Base-by-base conservation (phyloP, 768 basidiomycete genomes). In the Boletellus ananiceps region DNA sequence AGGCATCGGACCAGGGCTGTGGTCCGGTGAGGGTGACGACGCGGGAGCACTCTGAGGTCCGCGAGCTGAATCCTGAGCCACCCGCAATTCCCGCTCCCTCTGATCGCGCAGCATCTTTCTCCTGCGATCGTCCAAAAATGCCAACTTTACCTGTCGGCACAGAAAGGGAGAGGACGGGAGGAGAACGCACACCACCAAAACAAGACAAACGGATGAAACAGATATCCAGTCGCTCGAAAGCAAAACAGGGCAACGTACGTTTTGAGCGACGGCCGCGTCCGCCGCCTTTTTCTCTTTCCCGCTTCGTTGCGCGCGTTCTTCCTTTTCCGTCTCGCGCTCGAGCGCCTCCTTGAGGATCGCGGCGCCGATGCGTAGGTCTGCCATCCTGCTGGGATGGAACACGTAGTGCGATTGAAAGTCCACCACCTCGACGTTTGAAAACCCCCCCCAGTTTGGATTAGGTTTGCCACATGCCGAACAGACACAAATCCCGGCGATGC, bases 61-160 rank as follows among this genome's bases (percentile, higher is more conserved):
- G n/a, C 8, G 49, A 5, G 46, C 61, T 3, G 58, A 65, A 34
- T 64, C 70, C 40, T 73, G 70, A 37, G 75, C 76, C 47, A 60
- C 70, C 38, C 80, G 69, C 43, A 63, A 69, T 51, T 79, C 70
- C 60, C 68, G 77, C 54, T 91, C 88, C 55, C 80, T 72, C 57
- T 84, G 71, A 50, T 88, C 81, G 8, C 65, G 67, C 50, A 77
- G 45, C 57, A 68, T 63, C 58, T 82, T 84, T 1, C 70, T 67
- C 59, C 74, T 83, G 44, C 90, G 77, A 61, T 93, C 90, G 40
- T 93, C 90, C 59, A 89, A 74, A 62, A 80, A 91, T 2, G 84
- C 84, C 43, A 89, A 66, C 62, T 82, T 87, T n/a, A 86, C 82
- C 89, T 91, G 54, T 2, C 27, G 47, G 15, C 5, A 27, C 33